These are phyloP conservation scores for Suillus bovinus DNA, from an alignment of 768 basidiomycete species.

Conservation along the genomic window DNA sequence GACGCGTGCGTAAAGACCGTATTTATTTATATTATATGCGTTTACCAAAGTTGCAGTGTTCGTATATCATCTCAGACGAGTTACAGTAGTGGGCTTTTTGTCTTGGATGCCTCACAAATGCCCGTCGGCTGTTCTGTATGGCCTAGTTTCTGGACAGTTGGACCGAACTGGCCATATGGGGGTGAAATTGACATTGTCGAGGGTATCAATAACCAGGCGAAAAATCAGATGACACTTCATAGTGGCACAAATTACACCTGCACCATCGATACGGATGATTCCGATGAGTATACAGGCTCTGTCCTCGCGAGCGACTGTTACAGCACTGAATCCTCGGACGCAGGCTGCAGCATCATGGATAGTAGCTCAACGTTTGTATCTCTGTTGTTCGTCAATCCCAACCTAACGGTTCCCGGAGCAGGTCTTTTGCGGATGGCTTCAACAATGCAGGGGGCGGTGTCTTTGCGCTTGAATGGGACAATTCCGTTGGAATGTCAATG, in stretches of 20 bases:
- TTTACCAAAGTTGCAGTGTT: conserved; percentile 41
- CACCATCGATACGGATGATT: conserved; percentile 19
- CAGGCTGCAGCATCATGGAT: conserved; percentile 53
- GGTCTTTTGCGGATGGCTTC: conserved; percentile 43
- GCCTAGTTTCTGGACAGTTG: conserved; percentile 61
- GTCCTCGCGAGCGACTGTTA: conserved; percentile 36
- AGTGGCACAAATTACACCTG: conserved; percentile 46
- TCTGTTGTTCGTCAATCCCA: conserved; percentile 29
- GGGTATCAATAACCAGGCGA: conserved; percentile 58
- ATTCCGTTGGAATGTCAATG: conserved; percentile 45
- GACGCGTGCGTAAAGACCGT: conserved; percentile 40
- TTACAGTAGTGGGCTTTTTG: conserved; percentile 67
- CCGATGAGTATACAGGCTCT: conserved; percentile 19
- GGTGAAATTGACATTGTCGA: conserved; percentile 79
- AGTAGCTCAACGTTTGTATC: conserved; percentile 22
- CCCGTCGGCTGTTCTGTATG: conserved; percentile 67
- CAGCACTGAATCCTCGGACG: conserved; percentile 40
- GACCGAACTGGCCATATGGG: conserved; percentile 49
- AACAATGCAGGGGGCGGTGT: conserved; percentile 48
- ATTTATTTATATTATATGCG: neutral
- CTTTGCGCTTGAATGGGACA: conserved; percentile 58
- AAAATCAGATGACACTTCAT: conserved; percentile 70
- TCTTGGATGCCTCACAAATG: conserved; percentile 70
- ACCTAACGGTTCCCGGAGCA: conserved; percentile 22
- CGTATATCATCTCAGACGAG: conserved; percentile 65